Percentiles rank a stretch among this genome's conserved stretches.
phyloP scores from a whole-genome alignment of 2,329 filamentous ascomycete species.

The Apiospora pterosperma region DNA sequence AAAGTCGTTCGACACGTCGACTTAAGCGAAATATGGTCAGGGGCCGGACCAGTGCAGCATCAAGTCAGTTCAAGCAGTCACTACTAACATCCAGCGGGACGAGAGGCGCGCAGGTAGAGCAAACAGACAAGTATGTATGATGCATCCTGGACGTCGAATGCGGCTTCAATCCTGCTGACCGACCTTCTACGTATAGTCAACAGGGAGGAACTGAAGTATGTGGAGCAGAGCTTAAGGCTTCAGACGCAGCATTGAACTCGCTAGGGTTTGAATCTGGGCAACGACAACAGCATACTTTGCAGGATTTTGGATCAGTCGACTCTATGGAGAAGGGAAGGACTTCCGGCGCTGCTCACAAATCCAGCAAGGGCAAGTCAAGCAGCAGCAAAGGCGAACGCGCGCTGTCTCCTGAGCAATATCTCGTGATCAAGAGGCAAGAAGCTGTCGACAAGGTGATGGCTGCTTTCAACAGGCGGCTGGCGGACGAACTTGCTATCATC shows the following conservation, averaged over 20 bases:
- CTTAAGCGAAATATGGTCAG: neutral
- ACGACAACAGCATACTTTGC: neutral
- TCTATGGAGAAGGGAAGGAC: conserved; percentile 25
- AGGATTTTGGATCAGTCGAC: conserved; percentile 13
- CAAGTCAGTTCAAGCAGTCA: neutral
- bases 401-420: conserved; percentile 23
- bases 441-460: conserved; percentile 24
- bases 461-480: conserved; percentile 24
- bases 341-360: conserved; percentile 19
- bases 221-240: conserved; percentile 1
- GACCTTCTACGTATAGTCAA: neutral
- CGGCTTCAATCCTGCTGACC: neutral
- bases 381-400: conserved; percentile 13
- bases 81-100: neutral
- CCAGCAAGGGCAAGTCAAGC: conserved; percentile 15
- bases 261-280: neutral
- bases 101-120: neutral
- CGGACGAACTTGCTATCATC: conserved; percentile 25
- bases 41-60: neutral
- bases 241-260: conserved; percentile 3
- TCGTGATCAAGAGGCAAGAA: conserved; percentile 21
- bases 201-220: neutral
- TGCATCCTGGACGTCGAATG: too few species aligned
- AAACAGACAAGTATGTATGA: neutral
- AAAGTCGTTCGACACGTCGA: neutral